These are phyloP conservation scores for Withania somnifera DNA, from an alignment of 305 asterid species.

Conservation along the genomic window DNA sequence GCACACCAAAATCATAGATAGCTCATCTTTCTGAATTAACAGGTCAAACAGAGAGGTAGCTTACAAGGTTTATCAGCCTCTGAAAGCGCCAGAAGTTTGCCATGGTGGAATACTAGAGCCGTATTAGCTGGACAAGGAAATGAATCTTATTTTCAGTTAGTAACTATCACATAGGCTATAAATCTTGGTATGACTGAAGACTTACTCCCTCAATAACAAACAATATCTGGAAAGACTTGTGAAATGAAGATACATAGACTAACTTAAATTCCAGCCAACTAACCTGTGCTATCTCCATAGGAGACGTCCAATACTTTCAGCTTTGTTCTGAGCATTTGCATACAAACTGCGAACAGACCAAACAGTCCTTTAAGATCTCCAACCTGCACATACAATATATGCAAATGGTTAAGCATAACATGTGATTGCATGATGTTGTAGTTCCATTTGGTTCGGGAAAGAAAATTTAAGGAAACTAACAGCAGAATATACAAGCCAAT, in stretches of 20 bases:
- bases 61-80: slow-evolving; percentile 98
- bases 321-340: slow-evolving; percentile 51
- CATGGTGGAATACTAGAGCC: slow-evolving; percentile 79
- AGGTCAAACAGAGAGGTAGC: slow-evolving; percentile 15
- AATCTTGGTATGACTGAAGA: neutral
- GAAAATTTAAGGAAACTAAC: neutral
- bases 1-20: slow-evolving; percentile 2
- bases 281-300: slow-evolving; percentile 64
- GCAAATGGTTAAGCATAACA: neutral
- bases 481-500: neutral
- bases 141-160: slow-evolving; percentile 10
- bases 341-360: slow-evolving; percentile 48
- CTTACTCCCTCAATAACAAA: neutral
- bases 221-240: neutral
- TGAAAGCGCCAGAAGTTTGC: slow-evolving; percentile 81
- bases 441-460: neutral
- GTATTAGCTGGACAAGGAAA: slow-evolving; percentile 68
- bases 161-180: slow-evolving; percentile 6
- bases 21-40: slow-evolving; percentile 1
- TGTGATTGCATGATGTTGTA: neutral
- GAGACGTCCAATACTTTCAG: slow-evolving; percentile 48
- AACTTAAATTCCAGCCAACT: slow-evolving; percentile 5
- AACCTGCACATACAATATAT: slow-evolving; percentile 32
- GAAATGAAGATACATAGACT: neutral
- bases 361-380: slow-evolving; percentile 72